A percentile compares a stretch with the other conserved stretches of the same genome.
Evolutionary conservation across 1,284 basidiomycete species (phyloP).

Genomic region (Tremellales sp.): DNA sequence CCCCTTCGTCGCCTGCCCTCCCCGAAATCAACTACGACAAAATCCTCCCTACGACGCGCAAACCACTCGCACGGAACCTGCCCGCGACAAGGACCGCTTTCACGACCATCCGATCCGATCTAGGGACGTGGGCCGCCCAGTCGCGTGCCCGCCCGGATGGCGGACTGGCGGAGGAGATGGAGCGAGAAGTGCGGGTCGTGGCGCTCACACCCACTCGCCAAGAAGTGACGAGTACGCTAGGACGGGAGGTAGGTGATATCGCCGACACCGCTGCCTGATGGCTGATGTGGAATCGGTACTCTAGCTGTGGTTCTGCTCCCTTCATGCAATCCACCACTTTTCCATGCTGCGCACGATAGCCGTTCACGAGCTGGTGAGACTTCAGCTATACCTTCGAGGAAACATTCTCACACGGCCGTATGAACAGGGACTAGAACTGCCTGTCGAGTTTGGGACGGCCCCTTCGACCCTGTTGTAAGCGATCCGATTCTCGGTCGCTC

Average conservation of each 20-base stretch:
- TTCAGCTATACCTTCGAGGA: neutral
- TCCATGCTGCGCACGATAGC: conserved; percentile 46
- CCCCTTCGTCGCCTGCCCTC: neutral
- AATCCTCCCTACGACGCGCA: conserved; percentile 23
- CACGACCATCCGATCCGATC: conserved; percentile 21
- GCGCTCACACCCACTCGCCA: conserved; percentile 41
- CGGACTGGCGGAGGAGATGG: conserved; percentile 23
- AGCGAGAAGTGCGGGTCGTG: conserved; percentile 25
- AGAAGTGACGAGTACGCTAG: conserved; percentile 34
- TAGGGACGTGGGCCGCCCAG: conserved; percentile 18
- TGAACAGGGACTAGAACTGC: conserved; percentile 32
- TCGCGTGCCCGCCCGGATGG: conserved; percentile 4
- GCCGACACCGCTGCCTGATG: neutral
- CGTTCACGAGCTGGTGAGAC: conserved; percentile 44
- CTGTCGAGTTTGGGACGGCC: conserved; percentile 44
- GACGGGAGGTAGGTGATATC: conserved; percentile 40
- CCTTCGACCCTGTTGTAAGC: conserved; percentile 41
- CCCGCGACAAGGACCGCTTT: conserved; percentile 25
- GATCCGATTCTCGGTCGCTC: neutral
- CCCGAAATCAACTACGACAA: conserved; percentile 41
- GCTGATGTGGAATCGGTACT: neutral
- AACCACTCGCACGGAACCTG: conserved; percentile 25
- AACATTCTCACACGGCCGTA: neutral
- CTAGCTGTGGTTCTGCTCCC: conserved; percentile 45
- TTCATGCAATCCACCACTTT: conserved; percentile 46